phyloP scores from a whole-genome alignment of 108 stramenopile genomes.

The Cylindrotheca closterium region DNA sequence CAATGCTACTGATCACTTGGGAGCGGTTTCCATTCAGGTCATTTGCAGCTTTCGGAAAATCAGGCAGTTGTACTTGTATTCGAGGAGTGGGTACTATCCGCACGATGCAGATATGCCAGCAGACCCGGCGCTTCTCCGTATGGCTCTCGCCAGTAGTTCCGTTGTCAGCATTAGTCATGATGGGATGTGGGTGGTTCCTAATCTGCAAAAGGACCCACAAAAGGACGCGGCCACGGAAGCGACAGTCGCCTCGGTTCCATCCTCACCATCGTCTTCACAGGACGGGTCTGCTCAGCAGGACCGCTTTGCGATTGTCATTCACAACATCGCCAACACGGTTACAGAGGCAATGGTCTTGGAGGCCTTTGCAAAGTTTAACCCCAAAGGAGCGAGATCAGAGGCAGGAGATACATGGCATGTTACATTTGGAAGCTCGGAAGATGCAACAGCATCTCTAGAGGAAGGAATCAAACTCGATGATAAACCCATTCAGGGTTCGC shows the following conservation, averaged over 20 bases:
- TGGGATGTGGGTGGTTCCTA: slow-evolving; percentile 53
- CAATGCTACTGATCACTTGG: slow-evolving; percentile 28
- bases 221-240: neutral
- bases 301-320: slow-evolving; percentile 1
- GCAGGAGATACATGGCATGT: slow-evolving; percentile 14
- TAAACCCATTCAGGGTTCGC: neutral
- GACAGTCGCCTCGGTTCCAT: slow-evolving; percentile 7
- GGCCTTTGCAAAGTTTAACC: neutral
- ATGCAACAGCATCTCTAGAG: neutral
- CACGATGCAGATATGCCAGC: slow-evolving; percentile 21
- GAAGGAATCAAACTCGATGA: neutral
- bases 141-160: slow-evolving; percentile 39
- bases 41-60: slow-evolving; percentile 67
- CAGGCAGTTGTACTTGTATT: slow-evolving; percentile 34
- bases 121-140: slow-evolving; percentile 28
- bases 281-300: neutral
- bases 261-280: slow-evolving; percentile 11
- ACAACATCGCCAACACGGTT: neutral
- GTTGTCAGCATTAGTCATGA: slow-evolving; percentile 47
- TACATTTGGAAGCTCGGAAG: slow-evolving; percentile 4
- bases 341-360: neutral
- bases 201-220: neutral
- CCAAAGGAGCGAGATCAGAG: slow-evolving; percentile 3
- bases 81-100: neutral
- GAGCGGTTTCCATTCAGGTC: slow-evolving; percentile 45